phyloP scores from a whole-genome alignment of 2,329 filamentous ascomycete species.

The Pleomassaria siparia region DNA sequence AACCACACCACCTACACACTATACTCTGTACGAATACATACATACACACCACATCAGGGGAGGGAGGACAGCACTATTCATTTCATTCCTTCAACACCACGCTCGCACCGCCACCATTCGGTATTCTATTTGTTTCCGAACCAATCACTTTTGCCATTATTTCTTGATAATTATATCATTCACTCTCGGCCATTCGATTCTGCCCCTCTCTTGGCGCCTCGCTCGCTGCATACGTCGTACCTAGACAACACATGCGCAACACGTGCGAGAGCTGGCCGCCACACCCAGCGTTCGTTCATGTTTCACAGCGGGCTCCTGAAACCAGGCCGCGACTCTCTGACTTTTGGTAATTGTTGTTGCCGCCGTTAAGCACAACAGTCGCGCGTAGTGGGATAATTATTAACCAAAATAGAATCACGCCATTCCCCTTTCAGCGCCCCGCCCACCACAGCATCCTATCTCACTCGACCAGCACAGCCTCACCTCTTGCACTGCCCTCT shows the following conservation, averaged over 20 bases:
- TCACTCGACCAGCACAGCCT: slow-evolving; percentile 1
- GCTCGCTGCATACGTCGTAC: background rate
- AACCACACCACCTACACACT: no score
- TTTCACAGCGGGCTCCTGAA: slow-evolving; percentile 18
- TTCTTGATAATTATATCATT: no score
- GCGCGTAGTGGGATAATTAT: no score
- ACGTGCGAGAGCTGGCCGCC: background rate
- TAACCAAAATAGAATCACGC: no score
- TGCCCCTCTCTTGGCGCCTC: background rate
- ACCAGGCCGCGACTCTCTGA: slow-evolving; percentile 17
- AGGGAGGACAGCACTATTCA: no score
- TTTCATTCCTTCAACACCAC: background rate
- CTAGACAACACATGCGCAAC: background rate
- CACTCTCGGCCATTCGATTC: no score
- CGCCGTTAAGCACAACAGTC: slow-evolving; percentile 8
- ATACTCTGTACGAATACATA: no score
- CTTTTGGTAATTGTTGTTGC: no score
- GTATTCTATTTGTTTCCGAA: background rate
- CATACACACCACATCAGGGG: no score
- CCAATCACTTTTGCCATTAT: no score
- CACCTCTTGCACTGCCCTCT: background rate
- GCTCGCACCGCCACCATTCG: background rate
- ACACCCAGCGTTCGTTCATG: background rate
- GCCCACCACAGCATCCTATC: no score
- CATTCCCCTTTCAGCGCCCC: no score